phyloP scores from a whole-genome alignment of 2,329 filamentous ascomycete genomes.

The Chrysoporthe austroafricana region DNA sequence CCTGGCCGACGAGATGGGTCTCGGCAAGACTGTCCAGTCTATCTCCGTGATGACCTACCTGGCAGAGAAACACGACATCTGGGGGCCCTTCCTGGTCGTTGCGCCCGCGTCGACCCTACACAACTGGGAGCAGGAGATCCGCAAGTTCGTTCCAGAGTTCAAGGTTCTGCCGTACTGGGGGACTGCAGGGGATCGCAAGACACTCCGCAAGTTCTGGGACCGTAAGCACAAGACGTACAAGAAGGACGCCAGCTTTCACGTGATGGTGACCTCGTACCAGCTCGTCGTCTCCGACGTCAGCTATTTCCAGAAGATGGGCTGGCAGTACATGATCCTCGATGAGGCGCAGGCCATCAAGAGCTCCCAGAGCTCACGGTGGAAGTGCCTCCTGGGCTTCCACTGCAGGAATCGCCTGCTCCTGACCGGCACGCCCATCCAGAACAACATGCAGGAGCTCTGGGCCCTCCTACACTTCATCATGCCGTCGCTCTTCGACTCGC shows the following conservation, averaged over 20 bases:
- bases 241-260: conserved; percentile 91
- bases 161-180: conserved; percentile 99
- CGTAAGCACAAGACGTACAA: conserved; percentile 96
- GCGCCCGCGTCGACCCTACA: conserved; percentile 94
- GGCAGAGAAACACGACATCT: conserved; percentile 95
- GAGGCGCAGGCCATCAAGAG: conserved; percentile 99
- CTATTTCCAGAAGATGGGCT: conserved; percentile 98
- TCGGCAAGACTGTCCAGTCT: conserved; percentile 97
- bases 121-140: conserved; percentile 99
- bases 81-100: conserved; percentile 96
- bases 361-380: conserved; percentile 94
- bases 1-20: conserved; percentile 98
- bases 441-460: conserved; percentile 99
- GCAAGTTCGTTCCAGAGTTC: conserved; percentile 89
- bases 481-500: conserved; percentile 96
- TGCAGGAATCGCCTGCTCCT: conserved; percentile 92
- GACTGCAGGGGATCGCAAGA: conserved; percentile 89
- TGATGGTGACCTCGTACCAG: conserved; percentile 96
- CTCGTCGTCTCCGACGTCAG: conserved; percentile 93
- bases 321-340: conserved; percentile 99
- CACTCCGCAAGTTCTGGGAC: conserved; percentile 98
- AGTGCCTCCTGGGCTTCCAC: conserved; percentile 89
- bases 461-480: conserved; percentile 98
- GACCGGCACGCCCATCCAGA: conserved; percentile 97
- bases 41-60: conserved; percentile 99